These are phyloP conservation scores for Trametes sanguinea DNA, from an alignment of 768 basidiomycete genomes.

Conservation along the genomic window DNA sequence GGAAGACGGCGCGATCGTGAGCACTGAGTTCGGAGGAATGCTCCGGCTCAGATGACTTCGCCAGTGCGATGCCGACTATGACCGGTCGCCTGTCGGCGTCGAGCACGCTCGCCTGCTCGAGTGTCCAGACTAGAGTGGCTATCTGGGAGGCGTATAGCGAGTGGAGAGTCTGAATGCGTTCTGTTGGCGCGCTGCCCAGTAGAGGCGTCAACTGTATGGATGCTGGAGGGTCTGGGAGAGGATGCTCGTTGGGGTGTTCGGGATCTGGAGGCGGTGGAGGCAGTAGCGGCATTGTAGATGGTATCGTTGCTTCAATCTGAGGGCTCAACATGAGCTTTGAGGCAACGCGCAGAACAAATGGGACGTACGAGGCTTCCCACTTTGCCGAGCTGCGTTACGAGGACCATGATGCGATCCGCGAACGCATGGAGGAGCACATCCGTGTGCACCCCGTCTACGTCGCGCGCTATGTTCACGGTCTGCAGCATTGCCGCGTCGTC, in stretches of 20 bases:
- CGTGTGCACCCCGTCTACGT: slow-evolving; percentile 60
- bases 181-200: slow-evolving; percentile 72
- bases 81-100: slow-evolving; percentile 56
- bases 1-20: slow-evolving; percentile 42
- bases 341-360: slow-evolving; percentile 9
- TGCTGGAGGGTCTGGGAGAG: slow-evolving; percentile 63
- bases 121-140: slow-evolving; percentile 78
- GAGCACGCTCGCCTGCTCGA: slow-evolving; percentile 43
- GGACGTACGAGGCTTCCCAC: slow-evolving; percentile 74
- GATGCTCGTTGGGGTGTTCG: slow-evolving; percentile 35
- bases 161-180: slow-evolving; percentile 69
- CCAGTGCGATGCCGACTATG: slow-evolving; percentile 75
- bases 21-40: slow-evolving; percentile 27
- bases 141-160: slow-evolving; percentile 85
- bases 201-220: slow-evolving; percentile 77
- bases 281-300: slow-evolving; percentile 58
- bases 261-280: slow-evolving; percentile 41
- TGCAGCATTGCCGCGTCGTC: slow-evolving; percentile 35
- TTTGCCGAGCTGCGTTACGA: slow-evolving; percentile 90
- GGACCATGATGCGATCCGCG: slow-evolving; percentile 79
- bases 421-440: slow-evolving; percentile 79
- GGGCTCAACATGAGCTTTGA: slow-evolving; percentile 11
- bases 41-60: slow-evolving; percentile 35
- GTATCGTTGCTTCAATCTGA: slow-evolving; percentile 82
- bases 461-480: slow-evolving; percentile 51